Conservation (phyloP, 2,329 filamentous ascomycete genomes). For the Thelonectria blattea region DNA sequence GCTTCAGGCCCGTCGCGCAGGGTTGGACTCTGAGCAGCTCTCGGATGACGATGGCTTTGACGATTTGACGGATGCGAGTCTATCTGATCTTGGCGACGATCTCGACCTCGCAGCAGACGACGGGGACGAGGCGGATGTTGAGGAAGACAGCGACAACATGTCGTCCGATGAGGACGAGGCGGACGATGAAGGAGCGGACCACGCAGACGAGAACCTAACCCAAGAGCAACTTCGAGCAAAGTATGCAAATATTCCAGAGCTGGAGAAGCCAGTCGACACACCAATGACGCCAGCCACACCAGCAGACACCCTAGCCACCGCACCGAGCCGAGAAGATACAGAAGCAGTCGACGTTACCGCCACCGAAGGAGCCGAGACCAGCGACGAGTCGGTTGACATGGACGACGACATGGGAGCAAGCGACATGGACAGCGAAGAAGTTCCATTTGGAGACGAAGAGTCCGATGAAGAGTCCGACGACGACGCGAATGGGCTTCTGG, state of each 20-base stretch:
- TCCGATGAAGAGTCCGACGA: conserved; percentile 52
- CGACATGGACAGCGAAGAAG: conserved; percentile 53
- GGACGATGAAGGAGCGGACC: conserved; percentile 57
- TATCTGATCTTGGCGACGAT: conserved; percentile 43
- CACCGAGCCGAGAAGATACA: conserved; percentile 32
- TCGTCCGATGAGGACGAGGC: conserved; percentile 59
- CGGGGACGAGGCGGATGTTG: conserved; percentile 40
- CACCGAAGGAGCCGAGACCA: conserved; percentile 52
- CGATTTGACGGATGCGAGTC: conserved; percentile 53
- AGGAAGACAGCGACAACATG: conserved; percentile 57
- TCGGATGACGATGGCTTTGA: conserved; percentile 54
- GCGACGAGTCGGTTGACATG: conserved; percentile 72
- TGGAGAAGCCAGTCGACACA: conserved; percentile 42
- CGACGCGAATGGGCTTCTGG: conserved; percentile 57
- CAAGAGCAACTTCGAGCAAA: conserved; percentile 73
- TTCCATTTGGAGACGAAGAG: conserved; percentile 48
- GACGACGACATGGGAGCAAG: conserved; percentile 69
- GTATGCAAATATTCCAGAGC: conserved; percentile 67
- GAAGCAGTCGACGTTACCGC: conserved; percentile 30
- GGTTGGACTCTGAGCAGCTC: conserved; percentile 58
- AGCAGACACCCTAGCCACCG: conserved; percentile 27
- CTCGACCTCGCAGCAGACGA: conserved; percentile 46
- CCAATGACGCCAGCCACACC: conserved; percentile 29
- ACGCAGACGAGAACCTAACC: conserved; percentile 69
- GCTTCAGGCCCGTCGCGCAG: conserved; percentile 64